phyloP scores from a whole-genome alignment of 371 early-diverging fungal genomes.

The Circinella minor region DNA sequence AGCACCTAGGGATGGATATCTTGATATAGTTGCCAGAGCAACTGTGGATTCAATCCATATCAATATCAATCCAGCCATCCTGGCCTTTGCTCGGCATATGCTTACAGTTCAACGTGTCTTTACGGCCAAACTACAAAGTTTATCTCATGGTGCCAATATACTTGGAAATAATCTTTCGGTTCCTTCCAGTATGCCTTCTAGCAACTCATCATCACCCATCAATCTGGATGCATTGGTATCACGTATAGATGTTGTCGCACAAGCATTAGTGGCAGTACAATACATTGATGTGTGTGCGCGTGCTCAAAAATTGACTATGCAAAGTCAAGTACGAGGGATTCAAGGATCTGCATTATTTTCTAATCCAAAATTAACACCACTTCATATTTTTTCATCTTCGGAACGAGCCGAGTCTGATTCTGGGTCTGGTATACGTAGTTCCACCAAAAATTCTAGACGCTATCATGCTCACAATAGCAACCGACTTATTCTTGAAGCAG shows the following conservation, averaged over 20 bases:
- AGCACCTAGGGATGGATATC: slow-evolving; percentile 46
- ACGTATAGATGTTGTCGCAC: slow-evolving; percentile 48
- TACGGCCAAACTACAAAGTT: slow-evolving; percentile 47
- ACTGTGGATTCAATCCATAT: slow-evolving; percentile 54
- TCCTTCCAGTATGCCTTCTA: background rate
- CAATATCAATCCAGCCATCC: slow-evolving; percentile 66
- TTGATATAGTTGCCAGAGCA: slow-evolving; percentile 54
- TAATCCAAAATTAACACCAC: slow-evolving; percentile 46
- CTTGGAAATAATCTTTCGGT: background rate
- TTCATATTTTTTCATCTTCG: slow-evolving; percentile 24
- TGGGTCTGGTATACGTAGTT: slow-evolving; percentile 48
- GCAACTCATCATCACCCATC: slow-evolving; percentile 12
- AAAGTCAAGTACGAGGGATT: slow-evolving; percentile 36
- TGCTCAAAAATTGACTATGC: slow-evolving; percentile 52
- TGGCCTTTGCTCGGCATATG: slow-evolving; percentile 77
- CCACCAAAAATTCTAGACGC: slow-evolving; percentile 38
- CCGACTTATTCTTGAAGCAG: slow-evolving; percentile 45
- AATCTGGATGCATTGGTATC: slow-evolving; percentile 31
- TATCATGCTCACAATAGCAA: slow-evolving; percentile 24
- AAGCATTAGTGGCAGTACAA: slow-evolving; percentile 41
- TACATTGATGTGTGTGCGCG: slow-evolving; percentile 46
- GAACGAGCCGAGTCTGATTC: slow-evolving; percentile 52
- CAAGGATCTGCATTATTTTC: slow-evolving; percentile 50
- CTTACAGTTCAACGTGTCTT: slow-evolving; percentile 77
- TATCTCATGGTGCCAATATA: slow-evolving; percentile 33